Evolutionary conservation across 2,329 filamentous ascomycete genomes (phyloP).

Genomic region (Colletotrichum orbiculare): DNA sequence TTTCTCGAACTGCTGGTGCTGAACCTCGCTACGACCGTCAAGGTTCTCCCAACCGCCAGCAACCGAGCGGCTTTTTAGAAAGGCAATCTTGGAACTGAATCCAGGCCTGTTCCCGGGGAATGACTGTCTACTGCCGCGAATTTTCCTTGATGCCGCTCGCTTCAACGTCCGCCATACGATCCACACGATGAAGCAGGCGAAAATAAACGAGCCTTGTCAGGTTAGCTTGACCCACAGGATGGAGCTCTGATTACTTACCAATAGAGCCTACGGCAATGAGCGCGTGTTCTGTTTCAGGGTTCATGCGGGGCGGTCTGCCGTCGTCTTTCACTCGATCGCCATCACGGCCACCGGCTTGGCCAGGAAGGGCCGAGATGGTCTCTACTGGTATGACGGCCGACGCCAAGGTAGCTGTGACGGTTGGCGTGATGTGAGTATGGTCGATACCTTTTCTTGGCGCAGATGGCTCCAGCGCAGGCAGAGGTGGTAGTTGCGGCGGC

Average conservation of each 20-base stretch:
- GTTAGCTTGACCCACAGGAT: not conserved
- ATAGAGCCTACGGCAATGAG: conserved; percentile 50
- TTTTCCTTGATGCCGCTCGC: conserved; percentile 48
- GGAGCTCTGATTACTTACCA: conserved; percentile 40
- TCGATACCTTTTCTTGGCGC: conserved; percentile 33
- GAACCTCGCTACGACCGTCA: conserved; percentile 30
- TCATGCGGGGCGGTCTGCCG: conserved; percentile 36
- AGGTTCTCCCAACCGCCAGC: conserved; percentile 48
- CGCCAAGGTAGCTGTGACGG: conserved; percentile 30
- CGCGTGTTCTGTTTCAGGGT: conserved; percentile 45
- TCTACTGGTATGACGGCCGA: conserved; percentile 26
- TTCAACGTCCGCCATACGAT: conserved; percentile 56
- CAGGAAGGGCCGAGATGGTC: conserved; percentile 31
- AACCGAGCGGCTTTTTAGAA: conserved; percentile 48
- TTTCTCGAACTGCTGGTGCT: conserved; percentile 42
- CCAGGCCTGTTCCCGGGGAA: conserved; percentile 40
- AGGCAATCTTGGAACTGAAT: conserved; percentile 48
- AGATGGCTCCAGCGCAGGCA: conserved; percentile 30
- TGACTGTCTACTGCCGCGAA: conserved; percentile 37
- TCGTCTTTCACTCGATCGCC: conserved; percentile 20
- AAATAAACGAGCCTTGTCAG: conserved; percentile 54
- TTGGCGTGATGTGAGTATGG: conserved; percentile 13
- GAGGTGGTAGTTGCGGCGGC: conserved; percentile 2
- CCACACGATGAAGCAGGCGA: conserved; percentile 58
- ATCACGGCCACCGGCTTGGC: conserved; percentile 4